A percentile compares a stretch with the other conserved stretches of the same genome.
Conservation (phyloP, 1,284 basidiomycete genomes). For the Boletellus deceptivus region DNA sequence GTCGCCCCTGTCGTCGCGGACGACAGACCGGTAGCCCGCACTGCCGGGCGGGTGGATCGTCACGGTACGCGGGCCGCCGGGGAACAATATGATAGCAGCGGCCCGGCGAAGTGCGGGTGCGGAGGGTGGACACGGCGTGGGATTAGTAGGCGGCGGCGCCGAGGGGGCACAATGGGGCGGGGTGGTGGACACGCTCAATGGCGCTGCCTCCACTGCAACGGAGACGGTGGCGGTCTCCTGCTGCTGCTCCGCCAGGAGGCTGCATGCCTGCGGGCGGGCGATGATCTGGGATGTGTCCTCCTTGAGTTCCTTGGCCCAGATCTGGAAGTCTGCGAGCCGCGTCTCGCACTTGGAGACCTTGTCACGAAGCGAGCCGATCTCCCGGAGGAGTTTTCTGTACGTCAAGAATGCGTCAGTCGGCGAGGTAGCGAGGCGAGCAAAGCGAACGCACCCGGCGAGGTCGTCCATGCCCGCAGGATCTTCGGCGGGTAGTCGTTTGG, state of each 20-base stretch:
- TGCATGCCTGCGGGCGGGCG: slow-evolving; percentile 7
- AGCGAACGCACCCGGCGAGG: slow-evolving; percentile 7
- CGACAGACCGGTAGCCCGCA: slow-evolving; percentile 9
- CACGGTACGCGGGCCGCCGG: slow-evolving; percentile 25
- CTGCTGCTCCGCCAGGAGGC: slow-evolving; percentile 6
- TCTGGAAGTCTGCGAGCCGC: slow-evolving; percentile 7
- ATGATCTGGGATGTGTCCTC: slow-evolving; percentile 10
- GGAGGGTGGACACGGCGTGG: not conserved
- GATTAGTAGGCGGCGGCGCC: not conserved
- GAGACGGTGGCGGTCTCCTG: slow-evolving; percentile 7
- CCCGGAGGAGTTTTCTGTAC: slow-evolving; percentile 10
- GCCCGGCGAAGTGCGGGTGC: not conserved
- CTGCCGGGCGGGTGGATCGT: slow-evolving; percentile 28
- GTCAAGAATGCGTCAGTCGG: slow-evolving; percentile 3
- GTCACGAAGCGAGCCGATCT: slow-evolving; percentile 12
- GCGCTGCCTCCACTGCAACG: slow-evolving; percentile 1
- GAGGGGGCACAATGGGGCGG: not conserved
- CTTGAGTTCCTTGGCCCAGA: not conserved
- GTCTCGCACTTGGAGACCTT: slow-evolving; percentile 12
- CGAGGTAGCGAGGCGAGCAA: not conserved
- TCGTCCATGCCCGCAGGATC: slow-evolving; percentile 4
- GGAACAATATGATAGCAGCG: slow-evolving; percentile 22
- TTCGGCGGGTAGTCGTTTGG: not conserved
- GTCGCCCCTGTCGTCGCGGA: slow-evolving; percentile 22
- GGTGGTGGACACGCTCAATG: not conserved